These are phyloP conservation scores for Diaporthe capsici DNA, from an alignment of 2,329 filamentous ascomycete genomes.

Conservation along the genomic window DNA sequence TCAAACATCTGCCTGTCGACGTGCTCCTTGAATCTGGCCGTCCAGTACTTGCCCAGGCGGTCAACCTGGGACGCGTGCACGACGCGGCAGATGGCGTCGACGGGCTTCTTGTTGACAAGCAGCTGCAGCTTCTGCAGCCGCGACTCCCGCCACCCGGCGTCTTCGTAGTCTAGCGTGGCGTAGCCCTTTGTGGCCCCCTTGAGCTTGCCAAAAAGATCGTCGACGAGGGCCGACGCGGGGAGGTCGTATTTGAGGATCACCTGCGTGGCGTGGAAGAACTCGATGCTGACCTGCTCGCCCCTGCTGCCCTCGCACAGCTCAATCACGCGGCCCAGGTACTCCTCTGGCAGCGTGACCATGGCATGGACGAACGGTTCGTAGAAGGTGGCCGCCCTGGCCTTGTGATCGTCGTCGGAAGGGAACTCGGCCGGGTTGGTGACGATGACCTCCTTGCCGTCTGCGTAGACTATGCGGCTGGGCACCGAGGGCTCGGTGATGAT, in stretches of 20 bases:
- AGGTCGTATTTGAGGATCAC: conserved; percentile 95
- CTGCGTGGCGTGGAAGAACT: conserved; percentile 92
- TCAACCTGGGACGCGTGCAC: conserved; percentile 87
- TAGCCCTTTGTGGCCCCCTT: conserved; percentile 96
- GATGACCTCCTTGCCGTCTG: conserved; percentile 81
- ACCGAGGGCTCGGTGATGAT: conserved; percentile 98
- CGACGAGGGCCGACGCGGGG: conserved; percentile 89
- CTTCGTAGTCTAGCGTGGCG: conserved; percentile 96
- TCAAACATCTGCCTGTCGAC: conserved; percentile 97
- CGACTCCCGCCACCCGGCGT: conserved; percentile 86
- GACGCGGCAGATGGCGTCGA: conserved; percentile 94
- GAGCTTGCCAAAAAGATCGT: conserved; percentile 97
- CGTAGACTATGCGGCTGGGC: conserved; percentile 87
- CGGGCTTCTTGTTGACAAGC: conserved; percentile 91
- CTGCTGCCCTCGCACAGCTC: conserved; percentile 93
- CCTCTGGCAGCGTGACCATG: conserved; percentile 92
- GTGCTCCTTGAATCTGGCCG: conserved; percentile 96
- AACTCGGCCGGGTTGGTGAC: conserved; percentile 91
- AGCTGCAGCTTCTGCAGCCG: conserved; percentile 91
- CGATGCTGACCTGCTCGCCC: conserved; percentile 87
- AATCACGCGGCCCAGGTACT: conserved; percentile 94
- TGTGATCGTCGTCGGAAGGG: conserved; percentile 74
- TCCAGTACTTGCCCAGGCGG: conserved; percentile 87
- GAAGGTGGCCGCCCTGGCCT: conserved; percentile 59
- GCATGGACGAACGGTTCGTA: conserved; percentile 79